Evolutionary conservation across 2,329 filamentous ascomycete species (phyloP).

Genomic region (Cladosporium sp.): DNA sequence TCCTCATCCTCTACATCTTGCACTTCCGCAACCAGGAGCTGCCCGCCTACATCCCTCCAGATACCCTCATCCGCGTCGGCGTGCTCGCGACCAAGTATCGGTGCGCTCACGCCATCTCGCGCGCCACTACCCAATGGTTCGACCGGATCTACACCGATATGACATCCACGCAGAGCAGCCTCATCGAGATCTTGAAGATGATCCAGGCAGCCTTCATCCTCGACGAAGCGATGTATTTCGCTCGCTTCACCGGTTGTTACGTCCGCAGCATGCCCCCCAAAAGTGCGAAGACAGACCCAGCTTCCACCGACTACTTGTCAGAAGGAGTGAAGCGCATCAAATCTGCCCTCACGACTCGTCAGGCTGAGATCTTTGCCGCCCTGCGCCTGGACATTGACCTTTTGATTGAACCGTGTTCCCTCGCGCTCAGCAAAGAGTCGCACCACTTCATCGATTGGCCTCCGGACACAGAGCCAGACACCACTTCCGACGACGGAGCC

Average conservation of each 20-base stretch:
- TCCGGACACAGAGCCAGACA: constrained; percentile 22
- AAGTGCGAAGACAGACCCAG: background rate
- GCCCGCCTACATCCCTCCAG: constrained; percentile 20
- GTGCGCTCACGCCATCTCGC: constrained; percentile 22
- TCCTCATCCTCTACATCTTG: constrained; percentile 24
- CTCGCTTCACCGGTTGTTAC: constrained; percentile 26
- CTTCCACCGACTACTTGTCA: background rate
- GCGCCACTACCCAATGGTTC: constrained; percentile 25
- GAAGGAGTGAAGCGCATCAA: constrained; percentile 1
- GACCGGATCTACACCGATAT: constrained; percentile 24
- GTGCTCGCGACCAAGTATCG: constrained; percentile 21
- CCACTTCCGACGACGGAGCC: constrained; percentile 3
- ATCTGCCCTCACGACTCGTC: background rate
- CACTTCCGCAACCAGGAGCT: constrained; percentile 26
- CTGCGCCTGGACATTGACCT: constrained; percentile 24
- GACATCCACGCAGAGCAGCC: background rate
- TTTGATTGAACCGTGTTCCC: constrained; percentile 22
- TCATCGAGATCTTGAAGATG: constrained; percentile 16
- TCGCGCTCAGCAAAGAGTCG: constrained; percentile 20
- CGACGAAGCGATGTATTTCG: constrained; percentile 28
- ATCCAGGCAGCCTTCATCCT: constrained; percentile 24
- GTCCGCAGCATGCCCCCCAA: constrained; percentile 15
- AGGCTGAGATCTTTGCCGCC: constrained; percentile 9
- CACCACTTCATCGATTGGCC: constrained; percentile 28
- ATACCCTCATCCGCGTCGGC: constrained; percentile 22